A percentile compares a stretch with the other conserved stretches of the same genome.
These are phyloP conservation scores for Pichia kluyveri DNA, from an alignment of 805 yeast species.

Conservation along the genomic window DNA sequence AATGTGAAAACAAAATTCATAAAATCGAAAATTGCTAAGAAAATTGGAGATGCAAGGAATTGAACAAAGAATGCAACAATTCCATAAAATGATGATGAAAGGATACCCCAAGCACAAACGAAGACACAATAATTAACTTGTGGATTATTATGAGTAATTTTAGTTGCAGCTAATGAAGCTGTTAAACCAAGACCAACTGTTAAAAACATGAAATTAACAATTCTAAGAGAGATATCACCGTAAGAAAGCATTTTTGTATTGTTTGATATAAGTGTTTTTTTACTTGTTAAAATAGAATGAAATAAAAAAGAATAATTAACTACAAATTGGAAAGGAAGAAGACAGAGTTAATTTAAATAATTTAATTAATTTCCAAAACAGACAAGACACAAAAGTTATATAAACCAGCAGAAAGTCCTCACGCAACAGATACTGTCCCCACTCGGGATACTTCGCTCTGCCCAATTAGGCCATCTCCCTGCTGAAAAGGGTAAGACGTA, in stretches of 20 bases:
- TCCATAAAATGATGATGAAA: constrained; percentile 76
- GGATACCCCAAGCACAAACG: constrained; percentile 77
- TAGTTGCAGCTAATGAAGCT: constrained; percentile 75
- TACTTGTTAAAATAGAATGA: neutral
- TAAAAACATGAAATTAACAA: constrained; percentile 63
- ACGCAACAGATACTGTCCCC: neutral
- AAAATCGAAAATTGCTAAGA: constrained; percentile 70
- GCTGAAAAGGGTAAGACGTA: too few relatives aligned
- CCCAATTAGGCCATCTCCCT: too few relatives aligned
- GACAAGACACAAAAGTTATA: neutral
- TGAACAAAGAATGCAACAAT: constrained; percentile 65
- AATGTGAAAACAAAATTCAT: constrained; percentile 86
- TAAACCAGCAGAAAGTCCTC: neutral
- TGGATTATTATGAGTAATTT: constrained; percentile 42
- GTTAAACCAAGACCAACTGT: constrained; percentile 78
- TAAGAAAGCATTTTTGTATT: constrained; percentile 39
- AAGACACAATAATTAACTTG: constrained; percentile 88
- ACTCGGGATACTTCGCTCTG: too few relatives aligned
- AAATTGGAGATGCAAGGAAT: constrained; percentile 79
- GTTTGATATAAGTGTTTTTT: neutral
- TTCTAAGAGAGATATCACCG: constrained; percentile 71
- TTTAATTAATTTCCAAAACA: neutral
- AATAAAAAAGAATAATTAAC: neutral
- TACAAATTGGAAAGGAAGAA: neutral
- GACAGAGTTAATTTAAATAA: neutral